phyloP scores from a whole-genome alignment of 495 filamentous ascomycete genomes.

The Hyaloscypha finlandica region DNA sequence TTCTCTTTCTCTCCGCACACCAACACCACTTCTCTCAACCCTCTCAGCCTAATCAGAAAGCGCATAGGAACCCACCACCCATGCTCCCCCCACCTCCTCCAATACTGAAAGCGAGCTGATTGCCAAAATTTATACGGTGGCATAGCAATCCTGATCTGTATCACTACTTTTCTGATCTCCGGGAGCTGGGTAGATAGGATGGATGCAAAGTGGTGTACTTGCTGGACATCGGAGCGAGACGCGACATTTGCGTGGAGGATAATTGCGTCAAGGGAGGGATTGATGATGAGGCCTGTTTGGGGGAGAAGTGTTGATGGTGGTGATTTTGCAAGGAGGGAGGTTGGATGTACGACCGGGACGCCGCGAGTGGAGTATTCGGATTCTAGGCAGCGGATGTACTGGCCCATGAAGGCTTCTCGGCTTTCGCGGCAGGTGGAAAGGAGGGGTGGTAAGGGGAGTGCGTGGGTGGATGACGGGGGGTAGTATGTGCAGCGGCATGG shows the following conservation, averaged over 20 bases:
- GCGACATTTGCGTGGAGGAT: background rate
- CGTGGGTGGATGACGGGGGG: background rate
- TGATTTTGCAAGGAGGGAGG: background rate
- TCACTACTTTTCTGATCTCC: background rate
- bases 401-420: background rate
- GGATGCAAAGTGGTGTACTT: background rate
- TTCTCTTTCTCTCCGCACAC: background rate
- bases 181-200: background rate
- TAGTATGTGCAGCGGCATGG: background rate
- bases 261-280: background rate
- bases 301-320: background rate
- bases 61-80: background rate
- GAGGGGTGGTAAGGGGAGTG: background rate
- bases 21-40: slow-evolving; percentile 1
- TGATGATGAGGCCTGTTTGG: background rate
- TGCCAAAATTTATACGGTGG: background rate
- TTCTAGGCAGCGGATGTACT: background rate
- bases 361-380: background rate
- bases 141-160: background rate
- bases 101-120: background rate
- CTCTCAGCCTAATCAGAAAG: background rate
- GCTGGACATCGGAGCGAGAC: background rate
- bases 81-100: background rate
- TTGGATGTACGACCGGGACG: background rate
- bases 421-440: background rate